Conservation (phyloP, 148 eudicot species). For the Diospyros kaki region DNA sequence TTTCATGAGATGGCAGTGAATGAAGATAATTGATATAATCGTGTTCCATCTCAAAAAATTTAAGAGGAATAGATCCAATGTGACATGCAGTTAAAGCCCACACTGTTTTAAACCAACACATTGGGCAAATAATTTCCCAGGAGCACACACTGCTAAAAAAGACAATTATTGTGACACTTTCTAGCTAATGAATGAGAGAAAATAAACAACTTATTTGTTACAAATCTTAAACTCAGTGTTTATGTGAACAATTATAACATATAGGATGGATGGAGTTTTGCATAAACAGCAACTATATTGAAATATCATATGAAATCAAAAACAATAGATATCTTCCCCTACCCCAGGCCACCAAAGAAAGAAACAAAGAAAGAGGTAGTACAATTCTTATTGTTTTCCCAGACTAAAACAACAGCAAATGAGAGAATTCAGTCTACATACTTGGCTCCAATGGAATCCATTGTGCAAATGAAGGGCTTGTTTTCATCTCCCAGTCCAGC, state of each 20-base stretch:
- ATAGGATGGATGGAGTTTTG: neutral
- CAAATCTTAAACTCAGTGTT: neutral
- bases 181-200: neutral
- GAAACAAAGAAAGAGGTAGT: neutral
- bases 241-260: neutral
- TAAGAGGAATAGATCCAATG: no score
- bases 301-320: no score
- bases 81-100: no score
- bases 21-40: no score
- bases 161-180: neutral
- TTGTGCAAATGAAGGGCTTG: slow-evolving; percentile 98
- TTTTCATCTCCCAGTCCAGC: slow-evolving; percentile 86
- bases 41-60: no score
- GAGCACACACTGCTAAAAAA: neutral
- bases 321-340: neutral
- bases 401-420: slow-evolving; percentile 4
- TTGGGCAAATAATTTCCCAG: neutral
- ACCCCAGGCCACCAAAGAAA: neutral
- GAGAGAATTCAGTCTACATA: slow-evolving; percentile 34
- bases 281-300: no score
- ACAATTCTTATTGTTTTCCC: neutral
- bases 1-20: no score
- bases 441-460: slow-evolving; percentile 99
- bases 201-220: neutral
- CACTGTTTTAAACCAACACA: neutral